These are phyloP conservation scores for Mortierella hygrophila DNA, from an alignment of 192 early-diverging fungal genomes.

Conservation along the genomic window DNA sequence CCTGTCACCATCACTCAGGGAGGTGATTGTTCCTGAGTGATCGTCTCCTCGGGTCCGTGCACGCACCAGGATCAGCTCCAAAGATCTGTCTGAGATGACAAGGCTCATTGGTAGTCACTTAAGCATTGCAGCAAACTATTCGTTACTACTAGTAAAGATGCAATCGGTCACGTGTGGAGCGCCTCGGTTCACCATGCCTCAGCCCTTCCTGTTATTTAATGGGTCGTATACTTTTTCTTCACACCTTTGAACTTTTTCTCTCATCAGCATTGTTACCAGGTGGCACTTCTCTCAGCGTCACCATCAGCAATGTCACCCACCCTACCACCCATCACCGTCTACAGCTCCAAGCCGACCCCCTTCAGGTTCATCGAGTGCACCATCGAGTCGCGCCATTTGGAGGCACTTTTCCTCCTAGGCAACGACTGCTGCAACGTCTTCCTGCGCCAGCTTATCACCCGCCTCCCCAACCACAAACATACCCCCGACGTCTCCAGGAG, in stretches of 20 bases:
- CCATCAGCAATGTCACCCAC: background rate
- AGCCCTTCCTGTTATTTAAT: background rate
- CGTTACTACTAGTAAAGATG: background rate
- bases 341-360: background rate
- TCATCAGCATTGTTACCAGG: background rate
- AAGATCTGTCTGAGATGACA: background rate
- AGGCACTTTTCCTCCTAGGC: conserved; percentile 22
- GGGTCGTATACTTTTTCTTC: background rate
- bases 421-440: conserved; percentile 18
- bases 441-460: background rate
- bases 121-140: background rate
- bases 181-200: background rate
- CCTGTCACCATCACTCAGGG: no score
- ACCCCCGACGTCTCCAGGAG: conserved; percentile 2
- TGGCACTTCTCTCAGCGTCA: background rate
- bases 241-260: background rate
- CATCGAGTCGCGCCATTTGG: conserved; percentile 21
- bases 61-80: background rate
- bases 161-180: background rate
- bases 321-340: background rate
- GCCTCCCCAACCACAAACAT: conserved; percentile 12
- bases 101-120: background rate
- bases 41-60: no score
- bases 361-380: conserved; percentile 25
- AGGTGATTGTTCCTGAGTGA: no score